Base-by-base conservation (phyloP, 805 yeast genomes). In the Debaryomyces prosopidis region DNA sequence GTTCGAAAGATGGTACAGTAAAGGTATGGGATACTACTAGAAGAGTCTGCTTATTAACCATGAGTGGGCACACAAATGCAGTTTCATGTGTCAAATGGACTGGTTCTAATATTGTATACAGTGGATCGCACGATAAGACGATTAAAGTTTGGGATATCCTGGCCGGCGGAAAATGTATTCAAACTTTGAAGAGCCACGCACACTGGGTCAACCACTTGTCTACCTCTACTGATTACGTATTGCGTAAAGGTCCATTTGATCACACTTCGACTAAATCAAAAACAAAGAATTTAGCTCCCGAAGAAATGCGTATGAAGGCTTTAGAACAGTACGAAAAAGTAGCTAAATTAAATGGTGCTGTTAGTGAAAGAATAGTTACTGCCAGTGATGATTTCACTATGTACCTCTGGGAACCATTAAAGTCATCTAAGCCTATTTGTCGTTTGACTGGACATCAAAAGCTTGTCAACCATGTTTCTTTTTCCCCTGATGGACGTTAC, bases 61-160 rank as follows among this genome's bases (percentile, higher is more conserved):
- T 94, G 76, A 80, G 87, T 44, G 97, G 98, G 0, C 99, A 94
- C 61, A 77, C 89, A 27, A 81, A 87, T 40, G 80, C 96, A 0
- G 97, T 94, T 2, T 85, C 96, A 1, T 89, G 97, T 69, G 95
- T 91, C n/a, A 90, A 85, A 64, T 94, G 99, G 99, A 88, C 97
- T 46, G 99, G 99, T 2, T 71, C 81, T 38, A 89, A 90, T 43
- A 74, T 85, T 15, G 75, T 94, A 30, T 94, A 91, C 65, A 82
- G 95, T 27, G 91, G 88, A 1, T 90, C 97, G 7, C 98, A 94
- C 60, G 99, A 94, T 66, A 92, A 91, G 61, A 87, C 97, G 4
- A 85, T 94, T 52, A 86, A 84, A 64, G 88, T 87, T 1, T 94
- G 99, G 99, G 92, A 88, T 58, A 81, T 88, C 4, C 70, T 76